phyloP scores from a whole-genome alignment of 192 early-diverging fungal genomes.

The Coemansia sp. region DNA sequence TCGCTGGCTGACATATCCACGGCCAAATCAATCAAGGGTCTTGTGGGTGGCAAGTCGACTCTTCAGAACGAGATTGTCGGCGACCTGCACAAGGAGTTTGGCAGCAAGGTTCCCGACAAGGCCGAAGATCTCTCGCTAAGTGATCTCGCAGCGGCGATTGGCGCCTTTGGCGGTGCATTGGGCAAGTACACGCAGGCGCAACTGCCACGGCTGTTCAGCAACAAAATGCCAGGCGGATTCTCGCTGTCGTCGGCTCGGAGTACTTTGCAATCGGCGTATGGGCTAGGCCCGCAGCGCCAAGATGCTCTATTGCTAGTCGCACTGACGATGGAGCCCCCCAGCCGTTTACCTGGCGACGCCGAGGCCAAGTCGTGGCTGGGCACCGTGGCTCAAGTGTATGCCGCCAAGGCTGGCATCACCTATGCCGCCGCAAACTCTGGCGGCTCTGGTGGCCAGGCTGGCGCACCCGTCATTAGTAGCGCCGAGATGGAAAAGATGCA shows the following conservation, averaged over 20 bases:
- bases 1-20: conserved; percentile 69
- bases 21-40: conserved; percentile 65
- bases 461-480: conserved; percentile 68
- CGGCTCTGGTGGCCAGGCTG: neutral
- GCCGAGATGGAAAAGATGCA: conserved; percentile 88
- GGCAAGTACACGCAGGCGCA: conserved; percentile 77
- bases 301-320: conserved; percentile 77
- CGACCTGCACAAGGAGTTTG: conserved; percentile 92
- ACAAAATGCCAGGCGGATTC: conserved; percentile 96
- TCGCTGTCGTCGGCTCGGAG: conserved; percentile 71
- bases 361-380: conserved; percentile 48
- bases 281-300: conserved; percentile 76
- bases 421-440: conserved; percentile 23
- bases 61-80: conserved; percentile 97
- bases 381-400: conserved; percentile 80
- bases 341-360: conserved; percentile 61
- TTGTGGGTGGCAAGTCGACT: conserved; percentile 86
- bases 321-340: conserved; percentile 78
- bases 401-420: conserved; percentile 70
- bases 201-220: conserved; percentile 75
- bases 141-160: conserved; percentile 72
- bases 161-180: conserved; percentile 60
- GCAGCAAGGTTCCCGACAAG: conserved; percentile 82
- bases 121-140: conserved; percentile 85
- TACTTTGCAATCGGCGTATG: conserved; percentile 68